Percentiles rank a stretch among this genome's conserved stretches.
Evolutionary conservation across 2,329 filamentous ascomycete species (phyloP).

Genomic region (Berkeleyomyces rouxiae): DNA sequence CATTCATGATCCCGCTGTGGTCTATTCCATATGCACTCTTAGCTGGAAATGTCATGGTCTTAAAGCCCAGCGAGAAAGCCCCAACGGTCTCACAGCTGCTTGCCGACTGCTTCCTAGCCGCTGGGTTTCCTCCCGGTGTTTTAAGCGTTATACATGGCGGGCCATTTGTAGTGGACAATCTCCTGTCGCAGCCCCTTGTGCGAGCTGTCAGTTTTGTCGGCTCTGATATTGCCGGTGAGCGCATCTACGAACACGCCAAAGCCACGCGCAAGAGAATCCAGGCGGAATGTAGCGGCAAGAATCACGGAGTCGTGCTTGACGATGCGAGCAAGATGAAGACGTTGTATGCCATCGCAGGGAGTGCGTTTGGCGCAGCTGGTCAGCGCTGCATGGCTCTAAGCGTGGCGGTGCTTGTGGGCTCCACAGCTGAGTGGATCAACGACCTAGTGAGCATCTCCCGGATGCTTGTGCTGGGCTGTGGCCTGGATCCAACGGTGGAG

Average conservation of each 20-base stretch:
- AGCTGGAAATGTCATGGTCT: conserved; percentile 32
- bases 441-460: conserved; percentile 47
- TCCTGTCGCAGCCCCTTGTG: conserved; percentile 50
- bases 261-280: conserved; percentile 49
- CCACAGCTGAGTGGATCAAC: conserved; percentile 47
- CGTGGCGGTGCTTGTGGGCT: conserved; percentile 46
- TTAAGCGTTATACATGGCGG: conserved; percentile 54
- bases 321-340: conserved; percentile 48
- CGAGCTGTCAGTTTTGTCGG: conserved; percentile 67
- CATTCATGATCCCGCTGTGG: conserved; percentile 27
- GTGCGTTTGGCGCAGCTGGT: conserved; percentile 36
- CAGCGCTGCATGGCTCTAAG: conserved; percentile 45
- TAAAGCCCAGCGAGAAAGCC: conserved; percentile 37
- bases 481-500: conserved; percentile 14
- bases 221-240: conserved; percentile 49
- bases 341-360: conserved; percentile 32
- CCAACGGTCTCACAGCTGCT: conserved; percentile 25
- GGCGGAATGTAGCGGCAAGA: conserved; percentile 53
- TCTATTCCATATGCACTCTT: conserved; percentile 34
- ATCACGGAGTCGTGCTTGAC: conserved; percentile 45
- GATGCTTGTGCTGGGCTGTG: conserved; percentile 23
- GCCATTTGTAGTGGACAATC: conserved; percentile 42
- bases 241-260: conserved; percentile 55
- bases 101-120: conserved; percentile 46
- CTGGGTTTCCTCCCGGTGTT: conserved; percentile 59